Conservation (phyloP, 2,329 filamentous ascomycete species). For the Boeremia lycopersici region DNA sequence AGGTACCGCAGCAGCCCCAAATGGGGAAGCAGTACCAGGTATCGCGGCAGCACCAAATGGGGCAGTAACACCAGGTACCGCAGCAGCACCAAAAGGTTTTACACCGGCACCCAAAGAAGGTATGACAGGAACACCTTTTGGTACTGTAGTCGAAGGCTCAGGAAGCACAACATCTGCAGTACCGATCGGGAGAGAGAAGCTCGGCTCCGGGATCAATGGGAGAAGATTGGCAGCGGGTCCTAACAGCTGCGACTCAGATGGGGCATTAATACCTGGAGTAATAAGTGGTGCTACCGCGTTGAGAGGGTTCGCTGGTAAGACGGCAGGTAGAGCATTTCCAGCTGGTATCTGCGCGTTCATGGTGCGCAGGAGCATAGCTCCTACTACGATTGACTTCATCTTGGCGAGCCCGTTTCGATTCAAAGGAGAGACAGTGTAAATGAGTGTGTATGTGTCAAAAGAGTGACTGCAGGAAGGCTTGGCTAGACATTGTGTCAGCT, state of each 20-base stretch:
- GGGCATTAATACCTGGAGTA: slow-evolving; percentile 8
- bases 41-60: no score
- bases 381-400: slow-evolving; percentile 17
- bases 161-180: slow-evolving; percentile 11
- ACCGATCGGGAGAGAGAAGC: not conserved
- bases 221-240: not conserved
- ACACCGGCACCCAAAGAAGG: no score
- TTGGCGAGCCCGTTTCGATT: slow-evolving; percentile 2
- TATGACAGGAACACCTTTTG: no score
- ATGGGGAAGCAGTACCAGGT: no score
- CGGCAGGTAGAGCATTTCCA: not conserved
- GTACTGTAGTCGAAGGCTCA: not conserved
- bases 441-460: slow-evolving; percentile 12
- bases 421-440: slow-evolving; percentile 14
- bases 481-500: slow-evolving; percentile 20
- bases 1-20: no score
- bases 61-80: no score
- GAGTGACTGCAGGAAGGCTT: slow-evolving; percentile 18
- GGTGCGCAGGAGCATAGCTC: slow-evolving; percentile 16
- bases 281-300: slow-evolving; percentile 1
- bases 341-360: slow-evolving; percentile 9
- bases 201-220: not conserved
- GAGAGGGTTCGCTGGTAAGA: not conserved
- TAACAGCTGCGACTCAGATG: slow-evolving; percentile 3
- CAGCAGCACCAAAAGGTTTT: no score